phyloP scores from a whole-genome alignment of 805 yeast genomes.

The Ogataea nakhonphanomensis region DNA sequence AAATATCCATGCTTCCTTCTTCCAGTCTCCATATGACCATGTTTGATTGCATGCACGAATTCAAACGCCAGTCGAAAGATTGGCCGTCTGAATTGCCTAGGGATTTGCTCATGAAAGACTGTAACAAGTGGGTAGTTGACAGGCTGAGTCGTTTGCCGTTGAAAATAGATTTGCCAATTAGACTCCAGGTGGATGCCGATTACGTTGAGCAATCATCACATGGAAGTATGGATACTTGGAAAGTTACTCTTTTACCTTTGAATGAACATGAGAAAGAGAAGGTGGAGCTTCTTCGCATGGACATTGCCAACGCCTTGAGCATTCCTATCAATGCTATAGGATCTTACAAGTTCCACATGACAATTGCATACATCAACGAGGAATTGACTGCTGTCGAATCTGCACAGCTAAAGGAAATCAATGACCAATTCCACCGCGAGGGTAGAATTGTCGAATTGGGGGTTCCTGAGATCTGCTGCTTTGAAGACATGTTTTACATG shows the following conservation, averaged over 20 bases:
- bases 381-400: conserved; percentile 18
- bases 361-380: conserved; percentile 17
- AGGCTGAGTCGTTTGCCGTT: conserved; percentile 7
- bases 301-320: conserved; percentile 10
- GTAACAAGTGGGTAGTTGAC: conserved; percentile 15
- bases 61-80: conserved; percentile 12
- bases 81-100: conserved; percentile 18
- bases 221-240: conserved; percentile 20
- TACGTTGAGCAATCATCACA: conserved; percentile 11
- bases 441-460: conserved; percentile 13
- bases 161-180: conserved; percentile 15
- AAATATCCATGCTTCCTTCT: conserved; percentile 19
- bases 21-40: conserved; percentile 19
- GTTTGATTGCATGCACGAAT: conserved; percentile 18
- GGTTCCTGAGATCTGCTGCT: conserved; percentile 18
- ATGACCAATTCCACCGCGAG: conserved; percentile 10
- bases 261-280: conserved; percentile 12
- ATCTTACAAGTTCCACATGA: conserved; percentile 16
- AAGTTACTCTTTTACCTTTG: conserved; percentile 14
- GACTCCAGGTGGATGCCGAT: conserved; percentile 11
- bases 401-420: conserved; percentile 7
- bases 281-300: conserved; percentile 8
- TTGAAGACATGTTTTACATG: conserved; percentile 21
- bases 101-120: conserved; percentile 15
- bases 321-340: conserved; percentile 7